A percentile compares a stretch with the other conserved stretches of the same genome.
phyloP scores from a whole-genome alignment of 164 flowering plant genomes.

The Aristolochia contorta region DNA sequence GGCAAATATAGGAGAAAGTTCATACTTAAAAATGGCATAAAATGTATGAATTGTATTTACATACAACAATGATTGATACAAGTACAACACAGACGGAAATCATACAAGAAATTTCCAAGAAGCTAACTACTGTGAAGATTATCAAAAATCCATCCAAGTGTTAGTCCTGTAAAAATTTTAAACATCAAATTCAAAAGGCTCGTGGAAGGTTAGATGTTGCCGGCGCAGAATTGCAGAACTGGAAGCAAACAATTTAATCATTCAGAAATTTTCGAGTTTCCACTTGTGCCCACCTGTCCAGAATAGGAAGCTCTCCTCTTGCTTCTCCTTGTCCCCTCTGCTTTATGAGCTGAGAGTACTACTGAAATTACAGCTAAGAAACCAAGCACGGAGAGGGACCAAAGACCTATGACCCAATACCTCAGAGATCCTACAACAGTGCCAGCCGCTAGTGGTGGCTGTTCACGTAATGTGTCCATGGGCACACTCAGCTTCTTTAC shows the following conservation, averaged over 20 bases:
- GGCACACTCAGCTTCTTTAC: constrained; percentile 11
- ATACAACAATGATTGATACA: no score
- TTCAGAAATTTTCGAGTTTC: constrained; percentile 1
- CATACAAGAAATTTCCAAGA: no score
- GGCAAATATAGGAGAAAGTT: no score
- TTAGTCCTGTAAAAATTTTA: no score
- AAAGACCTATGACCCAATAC: constrained; percentile 52
- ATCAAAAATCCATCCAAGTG: no score
- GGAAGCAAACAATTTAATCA: not conserved
- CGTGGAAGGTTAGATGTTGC: no score
- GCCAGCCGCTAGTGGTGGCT: constrained; percentile 15
- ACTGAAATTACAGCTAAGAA: constrained; percentile 39
- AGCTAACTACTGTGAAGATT: no score
- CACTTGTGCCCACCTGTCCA: constrained; percentile 30
- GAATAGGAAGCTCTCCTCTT: constrained; percentile 52
- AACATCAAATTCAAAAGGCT: no score
- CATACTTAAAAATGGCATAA: no score
- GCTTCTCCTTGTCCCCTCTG: constrained; percentile 31
- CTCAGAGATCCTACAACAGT: constrained; percentile 32
- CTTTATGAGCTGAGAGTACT: constrained; percentile 31
- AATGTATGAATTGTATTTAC: no score
- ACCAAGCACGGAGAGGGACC: constrained; percentile 53
- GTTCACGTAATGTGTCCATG: constrained; percentile 17
- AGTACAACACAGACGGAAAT: no score
- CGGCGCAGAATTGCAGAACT: no score